A percentile compares a stretch with the other conserved stretches of the same genome.
Evolutionary conservation across 169 alveolate genomes (phyloP).

Genomic region (Cryptosporidium tyzzeri): DNA sequence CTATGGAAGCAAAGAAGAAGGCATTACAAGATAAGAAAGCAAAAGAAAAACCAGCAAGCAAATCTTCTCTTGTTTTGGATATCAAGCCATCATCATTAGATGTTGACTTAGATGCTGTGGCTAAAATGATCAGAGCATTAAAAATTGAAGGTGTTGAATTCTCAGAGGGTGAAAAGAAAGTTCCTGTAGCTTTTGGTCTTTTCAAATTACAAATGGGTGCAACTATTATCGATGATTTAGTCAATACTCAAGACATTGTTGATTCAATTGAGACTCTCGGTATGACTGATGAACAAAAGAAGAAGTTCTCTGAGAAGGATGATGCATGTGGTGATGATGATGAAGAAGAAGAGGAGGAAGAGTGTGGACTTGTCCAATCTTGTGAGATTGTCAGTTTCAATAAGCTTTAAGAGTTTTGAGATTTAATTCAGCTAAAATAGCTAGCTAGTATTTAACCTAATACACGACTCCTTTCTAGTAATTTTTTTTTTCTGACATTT

Average conservation of each 20-base stretch:
- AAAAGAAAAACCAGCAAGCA: conserved; percentile 84
- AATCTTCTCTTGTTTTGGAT: conserved; percentile 87
- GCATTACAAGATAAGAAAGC: conserved; percentile 77
- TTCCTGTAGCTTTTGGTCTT: conserved; percentile 85
- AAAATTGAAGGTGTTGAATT: conserved; percentile 84
- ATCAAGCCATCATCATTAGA: conserved; percentile 88
- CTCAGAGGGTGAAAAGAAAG: conserved; percentile 83
- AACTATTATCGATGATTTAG: conserved; percentile 83
- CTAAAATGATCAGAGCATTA: conserved; percentile 80
- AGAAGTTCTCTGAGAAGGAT: conserved; percentile 41
- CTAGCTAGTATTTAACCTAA: background rate
- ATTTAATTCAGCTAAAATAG: background rate
- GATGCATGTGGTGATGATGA: conserved; percentile 42
- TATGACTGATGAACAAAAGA: conserved; percentile 73
- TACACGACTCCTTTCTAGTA: background rate
- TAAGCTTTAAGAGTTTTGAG: conserved; percentile 16
- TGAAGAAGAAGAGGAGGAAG: conserved; percentile 66
- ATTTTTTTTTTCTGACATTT: background rate
- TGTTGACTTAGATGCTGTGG: conserved; percentile 84
- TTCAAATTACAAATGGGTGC: conserved; percentile 83
- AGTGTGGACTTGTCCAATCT: conserved; percentile 68
- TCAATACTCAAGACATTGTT: conserved; percentile 77
- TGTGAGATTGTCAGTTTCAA: conserved; percentile 75
- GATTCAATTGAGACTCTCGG: conserved; percentile 72
- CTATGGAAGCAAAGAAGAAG: conserved; percentile 80